Evolutionary conservation across 2,329 filamentous ascomycete species (phyloP).

Genomic region (Verticillium longisporum): DNA sequence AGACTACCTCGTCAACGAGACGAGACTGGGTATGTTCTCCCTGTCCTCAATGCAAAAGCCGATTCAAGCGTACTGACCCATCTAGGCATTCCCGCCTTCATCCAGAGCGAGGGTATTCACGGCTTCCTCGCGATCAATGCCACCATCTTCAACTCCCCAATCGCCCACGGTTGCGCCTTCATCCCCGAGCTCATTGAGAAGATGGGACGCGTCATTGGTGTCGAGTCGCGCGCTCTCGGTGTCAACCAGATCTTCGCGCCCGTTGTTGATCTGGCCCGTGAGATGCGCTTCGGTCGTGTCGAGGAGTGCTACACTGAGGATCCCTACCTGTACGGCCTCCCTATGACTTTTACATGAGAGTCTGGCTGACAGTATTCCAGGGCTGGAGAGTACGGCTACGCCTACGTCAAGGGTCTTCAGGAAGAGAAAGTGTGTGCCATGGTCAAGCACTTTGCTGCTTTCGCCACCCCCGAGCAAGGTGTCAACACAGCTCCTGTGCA

Average conservation of each 20-base stretch:
- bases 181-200: slow-evolving; percentile 57
- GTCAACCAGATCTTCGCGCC: slow-evolving; percentile 70
- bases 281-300: slow-evolving; percentile 64
- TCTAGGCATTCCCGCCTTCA: slow-evolving; percentile 64
- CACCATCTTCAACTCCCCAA: slow-evolving; percentile 74
- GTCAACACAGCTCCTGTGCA: slow-evolving; percentile 58
- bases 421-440: slow-evolving; percentile 59
- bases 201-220: slow-evolving; percentile 60
- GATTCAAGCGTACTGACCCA: slow-evolving; percentile 28
- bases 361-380: slow-evolving; percentile 15
- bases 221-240: slow-evolving; percentile 59
- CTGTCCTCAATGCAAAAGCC: neutral
- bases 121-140: slow-evolving; percentile 66
- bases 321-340: slow-evolving; percentile 41
- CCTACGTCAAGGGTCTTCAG: slow-evolving; percentile 52
- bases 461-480: slow-evolving; percentile 63
- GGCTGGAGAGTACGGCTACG: slow-evolving; percentile 60
- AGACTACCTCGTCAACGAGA: slow-evolving; percentile 55
- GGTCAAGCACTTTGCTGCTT: slow-evolving; percentile 71
- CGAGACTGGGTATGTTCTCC: slow-evolving; percentile 19
- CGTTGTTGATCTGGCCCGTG: slow-evolving; percentile 62
- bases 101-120: slow-evolving; percentile 70
- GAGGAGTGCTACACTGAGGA: slow-evolving; percentile 72
- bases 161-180: slow-evolving; percentile 65
- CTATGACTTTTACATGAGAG: slow-evolving; percentile 6